phyloP scores from a whole-genome alignment of 2,329 filamentous ascomycete genomes.

The Pseudofabraea citricarpa region DNA sequence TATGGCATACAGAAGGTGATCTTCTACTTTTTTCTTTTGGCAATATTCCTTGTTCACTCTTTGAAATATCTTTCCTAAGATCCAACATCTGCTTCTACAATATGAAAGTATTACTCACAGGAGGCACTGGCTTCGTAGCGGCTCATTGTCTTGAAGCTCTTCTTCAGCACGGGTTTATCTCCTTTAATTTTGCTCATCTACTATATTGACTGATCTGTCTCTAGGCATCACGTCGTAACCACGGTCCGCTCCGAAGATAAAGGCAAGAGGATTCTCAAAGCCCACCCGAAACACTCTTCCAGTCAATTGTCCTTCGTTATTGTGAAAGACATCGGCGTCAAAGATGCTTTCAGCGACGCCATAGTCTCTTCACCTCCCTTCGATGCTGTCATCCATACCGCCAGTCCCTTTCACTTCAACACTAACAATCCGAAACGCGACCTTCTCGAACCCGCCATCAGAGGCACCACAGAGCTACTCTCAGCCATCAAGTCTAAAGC shows the following conservation, averaged over 20 bases:
- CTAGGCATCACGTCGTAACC: slow-evolving; percentile 28
- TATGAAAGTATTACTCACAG: slow-evolving; percentile 7
- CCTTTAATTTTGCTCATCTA: neutral
- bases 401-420: slow-evolving; percentile 43
- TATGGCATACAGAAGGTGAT: too few relatives aligned
- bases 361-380: slow-evolving; percentile 50
- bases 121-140: slow-evolving; percentile 43
- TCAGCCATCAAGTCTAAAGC: slow-evolving; percentile 58
- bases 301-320: slow-evolving; percentile 30
- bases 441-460: slow-evolving; percentile 48
- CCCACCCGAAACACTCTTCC: slow-evolving; percentile 18
- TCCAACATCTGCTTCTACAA: too few relatives aligned
- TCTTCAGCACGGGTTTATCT: slow-evolving; percentile 9
- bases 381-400: slow-evolving; percentile 60
- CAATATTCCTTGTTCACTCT: too few relatives aligned
- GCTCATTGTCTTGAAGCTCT: slow-evolving; percentile 41
- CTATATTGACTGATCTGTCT: neutral
- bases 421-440: slow-evolving; percentile 24
- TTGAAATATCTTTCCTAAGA: too few relatives aligned
- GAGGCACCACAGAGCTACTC: slow-evolving; percentile 64
- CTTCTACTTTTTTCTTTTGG: too few relatives aligned
- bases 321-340: slow-evolving; percentile 65
- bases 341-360: slow-evolving; percentile 59
- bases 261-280: slow-evolving; percentile 32
- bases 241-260: slow-evolving; percentile 39